Evolutionary conservation across 2,329 filamentous ascomycete genomes (phyloP), one percentile per base, ranked within the genome.

Genomic region (Phialophora chinensis): DNA sequence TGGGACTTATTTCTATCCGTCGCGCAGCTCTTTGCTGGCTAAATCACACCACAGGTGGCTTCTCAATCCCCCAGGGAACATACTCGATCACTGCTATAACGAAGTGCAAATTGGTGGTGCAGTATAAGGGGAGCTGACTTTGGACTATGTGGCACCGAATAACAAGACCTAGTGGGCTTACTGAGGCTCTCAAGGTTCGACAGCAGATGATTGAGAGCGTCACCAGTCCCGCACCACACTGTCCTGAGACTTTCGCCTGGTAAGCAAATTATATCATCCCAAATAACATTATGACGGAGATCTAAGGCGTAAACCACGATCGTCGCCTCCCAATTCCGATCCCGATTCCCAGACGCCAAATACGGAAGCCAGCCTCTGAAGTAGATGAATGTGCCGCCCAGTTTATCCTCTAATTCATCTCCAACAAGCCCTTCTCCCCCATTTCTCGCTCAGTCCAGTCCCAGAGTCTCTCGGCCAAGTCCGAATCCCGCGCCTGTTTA

Each of bases 361-460:
- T 4, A 27, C 38, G 14, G 17, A 44, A 44, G 38, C 38, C 14
- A 8, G 6, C 6, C 38, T n/a, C 14, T 44, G 38, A 44, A 44
- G 6, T 3, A 8, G n/a, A 44, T n/a, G 38, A 44, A 17, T 20
- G n/a, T 44, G 38, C 38, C 38, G 5, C 38, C 17, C 1, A n/a
- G 38, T 44, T 7, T 44, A 5, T 3, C 38, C 14, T 20, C 29
- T 55, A 60, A 14, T n/a, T 60, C 12, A 31, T 23, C 23, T 61
- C 47, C 29, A 65, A 47, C 11, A 60, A 55, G 27, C 31, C 54
- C 64, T 67, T 66, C 20, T 38, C 53, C 50, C 38, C 53, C 57
- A 77, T 73, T 63, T 77, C 73, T 49, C 68, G 67, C 63, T 81
- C 79, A 4, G 79, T 78, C 80, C 79, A 81, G 35, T 80, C 77